Conservation (phyloP, 371 early-diverging fungal genomes). For the Apophysomyces elegans region DNA sequence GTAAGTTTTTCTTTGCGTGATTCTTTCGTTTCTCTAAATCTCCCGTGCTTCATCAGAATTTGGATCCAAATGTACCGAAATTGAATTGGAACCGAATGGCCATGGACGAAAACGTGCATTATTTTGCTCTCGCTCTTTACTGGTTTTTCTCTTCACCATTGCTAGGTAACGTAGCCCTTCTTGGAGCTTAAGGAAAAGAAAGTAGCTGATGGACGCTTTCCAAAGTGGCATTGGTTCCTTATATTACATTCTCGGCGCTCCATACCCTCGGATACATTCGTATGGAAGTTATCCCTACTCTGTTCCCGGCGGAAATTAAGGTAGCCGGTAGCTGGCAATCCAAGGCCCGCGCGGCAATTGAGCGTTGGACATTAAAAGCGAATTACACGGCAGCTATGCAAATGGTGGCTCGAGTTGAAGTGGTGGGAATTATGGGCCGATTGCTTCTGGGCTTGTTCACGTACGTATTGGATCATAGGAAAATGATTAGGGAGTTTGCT, state of each 20-base stretch:
- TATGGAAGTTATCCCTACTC: constrained; percentile 71
- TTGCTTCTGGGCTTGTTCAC: constrained; percentile 69
- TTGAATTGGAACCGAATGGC: constrained; percentile 65
- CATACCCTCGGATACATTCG: constrained; percentile 82
- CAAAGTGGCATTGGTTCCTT: constrained; percentile 83
- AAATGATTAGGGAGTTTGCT: constrained; percentile 9
- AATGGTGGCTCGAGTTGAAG: constrained; percentile 80
- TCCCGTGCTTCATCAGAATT: not conserved
- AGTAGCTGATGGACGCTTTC: not conserved
- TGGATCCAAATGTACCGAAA: constrained; percentile 68
- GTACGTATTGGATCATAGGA: constrained; percentile 33
- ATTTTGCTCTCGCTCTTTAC: constrained; percentile 77
- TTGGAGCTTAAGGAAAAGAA: constrained; percentile 1
- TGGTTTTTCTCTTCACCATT: constrained; percentile 80
- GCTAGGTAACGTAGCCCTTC: constrained; percentile 52
- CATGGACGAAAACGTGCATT: constrained; percentile 90
- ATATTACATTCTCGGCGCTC: constrained; percentile 82
- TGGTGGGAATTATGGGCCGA: constrained; percentile 76
- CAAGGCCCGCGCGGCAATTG: constrained; percentile 60
- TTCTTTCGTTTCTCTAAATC: constrained; percentile 2
- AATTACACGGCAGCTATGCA: constrained; percentile 77
- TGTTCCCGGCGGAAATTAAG: constrained; percentile 50
- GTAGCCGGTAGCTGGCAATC: constrained; percentile 42
- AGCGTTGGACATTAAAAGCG: constrained; percentile 61
- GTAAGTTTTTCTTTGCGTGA: constrained; percentile 52